Percentiles rank a stretch among this genome's conserved stretches.
Evolutionary conservation across 345 rosid species (phyloP).

Genomic region (Linum lewisii): DNA sequence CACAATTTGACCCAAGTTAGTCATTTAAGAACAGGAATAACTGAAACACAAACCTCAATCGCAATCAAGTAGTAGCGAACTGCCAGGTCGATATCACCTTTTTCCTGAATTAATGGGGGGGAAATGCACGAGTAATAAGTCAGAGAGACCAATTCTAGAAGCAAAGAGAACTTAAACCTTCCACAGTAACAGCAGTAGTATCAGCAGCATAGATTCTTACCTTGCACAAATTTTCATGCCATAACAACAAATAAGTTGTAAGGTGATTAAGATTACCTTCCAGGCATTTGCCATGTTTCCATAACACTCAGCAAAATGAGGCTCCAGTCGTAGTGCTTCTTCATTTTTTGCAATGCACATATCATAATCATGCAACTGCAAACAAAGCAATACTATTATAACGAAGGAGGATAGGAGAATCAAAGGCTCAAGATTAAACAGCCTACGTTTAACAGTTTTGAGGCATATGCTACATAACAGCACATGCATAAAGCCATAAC

Average conservation of each 20-base stretch:
- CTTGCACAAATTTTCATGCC: neutral
- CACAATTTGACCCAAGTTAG: neutral
- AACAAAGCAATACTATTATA: neutral
- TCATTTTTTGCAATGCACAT: slow-evolving; percentile 91
- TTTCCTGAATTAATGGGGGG: slow-evolving; percentile 50
- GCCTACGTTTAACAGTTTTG: neutral
- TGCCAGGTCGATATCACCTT: slow-evolving; percentile 85
- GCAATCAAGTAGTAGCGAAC: slow-evolving; percentile 86
- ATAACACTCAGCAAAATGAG: slow-evolving; percentile 95
- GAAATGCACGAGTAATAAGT: neutral
- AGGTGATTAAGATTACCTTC: slow-evolving; percentile 46
- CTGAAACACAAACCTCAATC: slow-evolving; percentile 68
- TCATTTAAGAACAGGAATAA: neutral
- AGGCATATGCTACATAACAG: too few species aligned
- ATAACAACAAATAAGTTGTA: neutral
- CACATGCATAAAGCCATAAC: neutral
- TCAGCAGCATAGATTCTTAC: too few species aligned
- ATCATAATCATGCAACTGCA: slow-evolving; percentile 87
- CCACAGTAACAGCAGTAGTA: neutral
- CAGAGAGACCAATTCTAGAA: neutral
- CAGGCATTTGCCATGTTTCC: slow-evolving; percentile 99
- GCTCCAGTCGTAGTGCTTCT: slow-evolving; percentile 89
- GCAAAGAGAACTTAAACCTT: slow-evolving; percentile 1
- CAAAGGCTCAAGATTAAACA: neutral
- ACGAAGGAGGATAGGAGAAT: neutral